Base-by-base conservation (phyloP, 2,329 filamentous ascomycete species). In the Xylariaceae sp. region DNA sequence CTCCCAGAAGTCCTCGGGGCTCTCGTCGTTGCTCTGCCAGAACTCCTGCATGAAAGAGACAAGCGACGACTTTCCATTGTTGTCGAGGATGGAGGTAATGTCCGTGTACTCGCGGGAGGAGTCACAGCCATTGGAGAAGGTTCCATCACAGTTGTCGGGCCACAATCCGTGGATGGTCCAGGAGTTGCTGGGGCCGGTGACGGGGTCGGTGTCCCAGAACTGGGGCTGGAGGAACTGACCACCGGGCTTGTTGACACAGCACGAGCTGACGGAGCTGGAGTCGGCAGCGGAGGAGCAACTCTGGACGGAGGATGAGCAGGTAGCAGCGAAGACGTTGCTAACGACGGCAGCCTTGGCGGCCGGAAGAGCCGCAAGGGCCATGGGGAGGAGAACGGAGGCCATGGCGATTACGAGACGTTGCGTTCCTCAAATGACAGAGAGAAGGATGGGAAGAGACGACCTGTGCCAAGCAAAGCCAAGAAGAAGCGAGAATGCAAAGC, bases 111-210 rank as follows among this genome's bases (percentile, higher is more conserved):
- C 76, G 50, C 87, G 80, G 40, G 59, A 72, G 9, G 72, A 66
- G 64, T 88, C 86, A 70, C 87, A 90, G 67, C 76, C 83, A 53
- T 80, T 73, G 49, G 87, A 81, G 66, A 83, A 90, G 6, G 80
- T 81, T 57, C 87, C 87, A 59, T 88, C 84, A 64, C 87, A 91
- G 63, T 83, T 77, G 64, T 85, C 81, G 0, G 83, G 83, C 80
- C 72, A 87, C 6, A 90, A 75, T 1, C 86, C 86, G 65, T 90
- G 87, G 41, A 89, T 79, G 1, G 86, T 89, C 87, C 87, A 91
- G 4, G 81, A 84, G 65, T 89, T 80, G 48, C 70, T 71, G 2
- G 87, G 86, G 0, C 88, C 86, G 3, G 82, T 79, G 1, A 78
- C 73, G 1, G 86, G 86, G 55, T 79, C 67, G 0, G 82, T 80